A percentile compares a stretch with the other conserved stretches of the same genome.
Evolutionary conservation across 1,139 yeast genomes (phyloP).

Genomic region (Suhomyces taliae): DNA sequence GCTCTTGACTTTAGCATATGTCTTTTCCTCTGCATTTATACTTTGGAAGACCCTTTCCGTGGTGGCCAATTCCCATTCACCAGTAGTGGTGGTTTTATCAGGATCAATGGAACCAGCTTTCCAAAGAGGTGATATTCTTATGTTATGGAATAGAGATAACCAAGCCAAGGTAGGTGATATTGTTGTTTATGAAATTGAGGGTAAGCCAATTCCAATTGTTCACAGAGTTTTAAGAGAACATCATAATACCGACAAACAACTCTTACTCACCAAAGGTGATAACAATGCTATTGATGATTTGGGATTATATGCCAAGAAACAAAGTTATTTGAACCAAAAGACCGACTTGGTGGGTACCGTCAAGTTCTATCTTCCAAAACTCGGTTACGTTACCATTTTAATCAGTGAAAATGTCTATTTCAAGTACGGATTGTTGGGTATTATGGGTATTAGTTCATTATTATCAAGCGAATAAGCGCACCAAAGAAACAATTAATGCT

Average conservation of each 20-base stretch:
- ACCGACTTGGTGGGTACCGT: constrained; percentile 87
- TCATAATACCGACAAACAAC: constrained; percentile 58
- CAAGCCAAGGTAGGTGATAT: constrained; percentile 84
- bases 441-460: constrained; percentile 60
- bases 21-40: constrained; percentile 85
- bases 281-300: constrained; percentile 92
- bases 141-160: constrained; percentile 82
- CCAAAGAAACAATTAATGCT: too few relatives aligned
- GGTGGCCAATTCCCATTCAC: constrained; percentile 82
- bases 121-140: constrained; percentile 93
- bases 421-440: constrained; percentile 67
- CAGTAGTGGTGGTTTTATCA: constrained; percentile 92
- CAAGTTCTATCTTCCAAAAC: constrained; percentile 84
- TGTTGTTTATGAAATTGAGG: constrained; percentile 88
- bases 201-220: constrained; percentile 87
- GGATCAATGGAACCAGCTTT: constrained; percentile 99
- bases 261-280: constrained; percentile 91
- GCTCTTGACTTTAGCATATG: constrained; percentile 70
- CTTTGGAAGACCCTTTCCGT: constrained; percentile 85
- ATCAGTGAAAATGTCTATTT: constrained; percentile 86
- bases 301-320: constrained; percentile 76
- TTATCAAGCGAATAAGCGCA: constrained; percentile 42
- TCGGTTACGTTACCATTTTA: constrained; percentile 89
- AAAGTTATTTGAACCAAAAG: constrained; percentile 71
- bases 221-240: constrained; percentile 92